Base-by-base conservation (phyloP, 192 early-diverging fungal genomes). In the Globomyces pollinis-pini region DNA sequence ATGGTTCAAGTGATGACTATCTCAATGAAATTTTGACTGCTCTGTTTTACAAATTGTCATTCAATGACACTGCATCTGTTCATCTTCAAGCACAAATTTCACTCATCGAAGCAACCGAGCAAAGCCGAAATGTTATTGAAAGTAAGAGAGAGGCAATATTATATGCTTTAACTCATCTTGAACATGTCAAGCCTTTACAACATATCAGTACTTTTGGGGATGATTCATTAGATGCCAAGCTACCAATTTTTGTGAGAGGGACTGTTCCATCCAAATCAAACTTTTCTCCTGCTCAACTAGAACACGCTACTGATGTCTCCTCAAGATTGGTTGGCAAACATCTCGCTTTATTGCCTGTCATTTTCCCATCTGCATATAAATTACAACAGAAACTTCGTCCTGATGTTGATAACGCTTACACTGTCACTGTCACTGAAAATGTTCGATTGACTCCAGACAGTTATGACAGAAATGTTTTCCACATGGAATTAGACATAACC, bases 381-480 rank as follows among this genome's bases (percentile, higher is more conserved):
- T 63, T 73, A 13, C 53, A 71, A 24, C 39, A 71, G n/a, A 51
- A 42, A 0, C 55, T 84, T 1, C 72, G 88, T 12, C 86, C 88
- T 21, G 88, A 89, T 50, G 64, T 79, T 9, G 85, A 77, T 38
- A 66, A 82, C 23, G 81, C 80, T 5, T 87, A 72, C 62, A 39
- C 71, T 13, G 80, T 90, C 55, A 82, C 59, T 36, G 74, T 88
- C 33, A 80, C 83, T 8, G 86, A 87, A 53, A 89, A 88, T 71
- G 62, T 75, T 26, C 86, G 92, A n/a, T 74, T 97, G 54, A 97
- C 94, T 5, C 92, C 94, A 4, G 65, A 66, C 3, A 66, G 71
- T 32, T 97, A 97, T 72, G 94, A 97, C 62, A 91, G 94, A 60
- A 93, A 94, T 64, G 88, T 97, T 12, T 92, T 97, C 84, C 94